Conservation (phyloP, 2,329 filamentous ascomycete species). For the Trichoderma endophyticum region DNA sequence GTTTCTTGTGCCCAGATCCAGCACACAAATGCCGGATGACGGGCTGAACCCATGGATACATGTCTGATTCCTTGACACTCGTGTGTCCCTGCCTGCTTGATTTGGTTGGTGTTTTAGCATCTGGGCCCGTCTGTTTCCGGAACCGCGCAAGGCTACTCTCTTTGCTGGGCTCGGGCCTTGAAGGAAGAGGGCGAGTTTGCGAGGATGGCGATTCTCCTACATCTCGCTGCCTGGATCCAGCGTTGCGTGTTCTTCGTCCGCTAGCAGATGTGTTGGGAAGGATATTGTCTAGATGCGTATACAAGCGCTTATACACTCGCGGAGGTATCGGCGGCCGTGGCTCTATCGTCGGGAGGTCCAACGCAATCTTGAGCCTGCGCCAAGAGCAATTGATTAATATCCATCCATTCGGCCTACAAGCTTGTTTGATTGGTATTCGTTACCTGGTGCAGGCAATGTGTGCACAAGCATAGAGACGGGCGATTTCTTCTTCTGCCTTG, state of each 20-base stretch:
- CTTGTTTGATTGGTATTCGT: neutral
- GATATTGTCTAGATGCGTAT: constrained; percentile 72
- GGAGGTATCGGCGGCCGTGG: constrained; percentile 75
- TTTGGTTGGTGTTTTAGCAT: constrained; percentile 40
- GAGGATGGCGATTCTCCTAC: constrained; percentile 26
- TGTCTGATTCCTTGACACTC: constrained; percentile 32
- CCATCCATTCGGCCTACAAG: neutral
- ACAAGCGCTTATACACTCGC: constrained; percentile 78
- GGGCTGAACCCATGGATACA: constrained; percentile 67
- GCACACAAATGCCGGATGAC: constrained; percentile 62
- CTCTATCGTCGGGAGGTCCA: constrained; percentile 75
- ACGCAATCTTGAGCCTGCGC: constrained; percentile 65
- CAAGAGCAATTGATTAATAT: neutral
- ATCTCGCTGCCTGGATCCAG: constrained; percentile 33
- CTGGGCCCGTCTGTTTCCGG: constrained; percentile 34
- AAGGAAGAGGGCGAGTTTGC: constrained; percentile 35
- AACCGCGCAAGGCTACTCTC: constrained; percentile 43
- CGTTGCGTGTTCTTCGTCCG: constrained; percentile 34
- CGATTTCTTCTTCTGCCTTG: constrained; percentile 83
- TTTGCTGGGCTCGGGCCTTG: constrained; percentile 46
- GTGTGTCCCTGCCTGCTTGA: constrained; percentile 34
- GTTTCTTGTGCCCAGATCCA: constrained; percentile 55
- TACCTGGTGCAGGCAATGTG: constrained; percentile 87
- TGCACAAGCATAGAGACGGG: constrained; percentile 78
- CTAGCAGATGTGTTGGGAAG: constrained; percentile 48